Percentiles rank a stretch among this genome's conserved stretches.
These are phyloP conservation scores for Trichoderma sp. DNA, from an alignment of 2,329 filamentous ascomycete genomes.

Conservation along the genomic window DNA sequence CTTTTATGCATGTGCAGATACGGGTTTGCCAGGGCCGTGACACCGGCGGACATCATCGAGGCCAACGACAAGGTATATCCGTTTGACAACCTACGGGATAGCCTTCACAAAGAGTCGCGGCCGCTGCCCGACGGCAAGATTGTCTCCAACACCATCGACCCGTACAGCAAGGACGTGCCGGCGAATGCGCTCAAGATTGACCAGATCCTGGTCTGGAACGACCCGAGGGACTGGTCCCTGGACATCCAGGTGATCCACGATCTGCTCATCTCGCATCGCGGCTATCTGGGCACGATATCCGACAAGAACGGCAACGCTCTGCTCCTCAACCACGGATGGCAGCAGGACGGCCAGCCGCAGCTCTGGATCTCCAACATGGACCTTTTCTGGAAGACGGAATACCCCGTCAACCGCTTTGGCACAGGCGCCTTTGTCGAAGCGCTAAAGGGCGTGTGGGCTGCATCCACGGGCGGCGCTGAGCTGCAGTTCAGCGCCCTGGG, in stretches of 20 bases:
- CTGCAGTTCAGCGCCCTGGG: constrained; percentile 69
- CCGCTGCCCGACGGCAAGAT: constrained; percentile 35
- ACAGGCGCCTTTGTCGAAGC: constrained; percentile 88
- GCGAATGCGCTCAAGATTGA: constrained; percentile 67
- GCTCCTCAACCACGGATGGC: constrained; percentile 73
- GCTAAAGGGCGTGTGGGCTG: constrained; percentile 73
- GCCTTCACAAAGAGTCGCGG: constrained; percentile 30
- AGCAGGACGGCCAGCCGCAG: constrained; percentile 73
- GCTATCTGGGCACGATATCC: constrained; percentile 77
- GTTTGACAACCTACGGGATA: constrained; percentile 54
- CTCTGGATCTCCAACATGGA: constrained; percentile 91
- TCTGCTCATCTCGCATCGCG: constrained; percentile 72
- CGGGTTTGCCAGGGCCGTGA: constrained; percentile 79
- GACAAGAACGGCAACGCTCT: constrained; percentile 62
- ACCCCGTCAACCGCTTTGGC: constrained; percentile 81
- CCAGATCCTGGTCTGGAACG: constrained; percentile 90
- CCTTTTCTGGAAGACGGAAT: constrained; percentile 81
- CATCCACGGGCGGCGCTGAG: constrained; percentile 61
- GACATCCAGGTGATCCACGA: constrained; percentile 84
- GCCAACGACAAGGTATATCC: constrained; percentile 77
- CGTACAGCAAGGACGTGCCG: constrained; percentile 36
- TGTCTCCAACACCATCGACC: constrained; percentile 31
- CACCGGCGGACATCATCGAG: constrained; percentile 76
- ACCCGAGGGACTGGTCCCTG: constrained; percentile 92
- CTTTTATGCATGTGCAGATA: constrained; percentile 41